phyloP scores from a whole-genome alignment of 2,329 filamentous ascomycete species.

The Colletotrichum aenigma region DNA sequence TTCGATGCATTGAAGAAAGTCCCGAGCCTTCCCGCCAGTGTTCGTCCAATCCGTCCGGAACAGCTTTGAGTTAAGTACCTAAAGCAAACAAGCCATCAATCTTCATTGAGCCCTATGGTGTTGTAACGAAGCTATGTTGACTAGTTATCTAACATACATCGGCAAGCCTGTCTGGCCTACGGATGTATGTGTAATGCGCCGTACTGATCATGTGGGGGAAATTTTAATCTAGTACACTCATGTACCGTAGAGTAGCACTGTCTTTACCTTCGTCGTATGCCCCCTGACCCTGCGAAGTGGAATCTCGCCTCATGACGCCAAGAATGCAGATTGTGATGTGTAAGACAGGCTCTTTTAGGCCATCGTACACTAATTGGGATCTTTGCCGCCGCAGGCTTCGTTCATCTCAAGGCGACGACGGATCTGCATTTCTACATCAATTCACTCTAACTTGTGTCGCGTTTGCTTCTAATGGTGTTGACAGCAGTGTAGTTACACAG shows the following conservation, averaged over 20 bases:
- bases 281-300: background rate
- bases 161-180: background rate
- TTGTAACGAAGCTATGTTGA: background rate
- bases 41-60: background rate
- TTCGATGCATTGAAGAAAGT: background rate
- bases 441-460: background rate
- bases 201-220: background rate
- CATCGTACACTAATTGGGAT: background rate
- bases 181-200: background rate
- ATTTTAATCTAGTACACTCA: background rate
- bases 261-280: background rate
- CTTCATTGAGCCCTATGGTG: background rate
- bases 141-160: background rate
- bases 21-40: background rate
- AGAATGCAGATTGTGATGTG: background rate
- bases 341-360: background rate
- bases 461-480: background rate
- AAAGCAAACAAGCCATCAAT: background rate
- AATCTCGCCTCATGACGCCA: background rate
- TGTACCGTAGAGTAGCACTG: background rate
- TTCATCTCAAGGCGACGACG: background rate
- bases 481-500: background rate
- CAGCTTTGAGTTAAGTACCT: background rate
- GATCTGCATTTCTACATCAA: background rate
- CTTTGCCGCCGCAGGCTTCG: background rate